Percentiles rank a stretch among this genome's conserved stretches.
Conservation (phyloP, 2,329 filamentous ascomycete genomes). For the Cordyceps cicadae region DNA sequence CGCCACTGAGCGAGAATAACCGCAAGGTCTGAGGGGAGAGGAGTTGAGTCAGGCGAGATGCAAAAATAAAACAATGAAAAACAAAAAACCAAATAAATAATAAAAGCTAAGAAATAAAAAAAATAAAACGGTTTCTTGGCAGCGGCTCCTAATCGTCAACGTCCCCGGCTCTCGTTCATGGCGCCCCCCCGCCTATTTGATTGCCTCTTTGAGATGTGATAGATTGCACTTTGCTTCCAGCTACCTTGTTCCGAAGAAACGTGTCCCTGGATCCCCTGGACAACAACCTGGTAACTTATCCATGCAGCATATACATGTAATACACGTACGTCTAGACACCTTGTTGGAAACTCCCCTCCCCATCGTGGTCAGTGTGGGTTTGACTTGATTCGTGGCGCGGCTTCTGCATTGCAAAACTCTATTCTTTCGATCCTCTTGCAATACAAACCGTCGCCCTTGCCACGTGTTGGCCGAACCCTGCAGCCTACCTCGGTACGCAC, state of each 20-base stretch:
- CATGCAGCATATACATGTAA: too few relatives aligned
- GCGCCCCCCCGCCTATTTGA: background rate
- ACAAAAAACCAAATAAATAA: too few relatives aligned
- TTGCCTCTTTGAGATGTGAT: background rate
- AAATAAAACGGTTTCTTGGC: slow-evolving; percentile 5
- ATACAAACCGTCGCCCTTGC: background rate
- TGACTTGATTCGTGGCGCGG: background rate
- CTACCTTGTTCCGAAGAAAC: too few relatives aligned
- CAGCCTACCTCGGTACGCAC: too few relatives aligned
- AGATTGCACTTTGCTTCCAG: background rate
- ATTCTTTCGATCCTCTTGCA: background rate
- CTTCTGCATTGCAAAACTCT: slow-evolving; percentile 1
- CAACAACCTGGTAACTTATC: too few relatives aligned
- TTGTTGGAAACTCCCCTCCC: background rate
- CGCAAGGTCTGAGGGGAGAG: too few relatives aligned
- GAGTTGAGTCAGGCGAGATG: background rate
- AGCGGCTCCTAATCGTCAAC: background rate
- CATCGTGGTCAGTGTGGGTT: background rate
- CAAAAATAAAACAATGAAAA: background rate
- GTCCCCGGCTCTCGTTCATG: background rate
- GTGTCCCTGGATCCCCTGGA: too few relatives aligned
- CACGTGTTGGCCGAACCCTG: background rate
- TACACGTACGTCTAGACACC: too few relatives aligned
- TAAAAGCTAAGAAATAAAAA: too few relatives aligned
- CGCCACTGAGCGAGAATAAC: background rate